A percentile compares a stretch with the other conserved stretches of the same genome.
Conservation (phyloP, 1,284 basidiomycete species). For the Trichosporon coremiiforme region DNA sequence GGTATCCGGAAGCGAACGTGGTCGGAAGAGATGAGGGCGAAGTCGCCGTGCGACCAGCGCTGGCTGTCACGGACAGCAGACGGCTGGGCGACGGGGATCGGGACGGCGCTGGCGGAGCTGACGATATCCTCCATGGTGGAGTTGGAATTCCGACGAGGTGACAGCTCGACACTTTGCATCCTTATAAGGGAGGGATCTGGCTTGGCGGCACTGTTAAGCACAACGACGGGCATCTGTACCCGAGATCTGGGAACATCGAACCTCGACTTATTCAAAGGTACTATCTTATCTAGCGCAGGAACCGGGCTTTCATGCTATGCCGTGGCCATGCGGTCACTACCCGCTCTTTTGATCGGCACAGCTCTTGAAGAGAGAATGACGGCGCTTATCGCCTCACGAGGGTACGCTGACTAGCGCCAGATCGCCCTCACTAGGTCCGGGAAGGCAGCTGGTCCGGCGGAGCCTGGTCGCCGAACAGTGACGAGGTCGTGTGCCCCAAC, state of each 20-base stretch:
- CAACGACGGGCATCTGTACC: background rate
- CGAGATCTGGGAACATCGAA: background rate
- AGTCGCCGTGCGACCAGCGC: background rate
- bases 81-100: background rate
- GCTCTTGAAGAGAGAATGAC: background rate
- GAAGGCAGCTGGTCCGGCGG: background rate
- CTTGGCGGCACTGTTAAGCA: no score
- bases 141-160: background rate
- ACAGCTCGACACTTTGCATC: background rate
- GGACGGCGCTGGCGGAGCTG: background rate
- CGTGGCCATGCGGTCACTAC: background rate
- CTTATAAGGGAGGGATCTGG: background rate
- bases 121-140: background rate
- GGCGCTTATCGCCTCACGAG: background rate
- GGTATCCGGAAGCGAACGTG: background rate
- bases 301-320: background rate
- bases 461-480: background rate
- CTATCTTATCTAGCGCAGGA: constrained; percentile 2
- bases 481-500: background rate
- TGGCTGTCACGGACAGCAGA: background rate
- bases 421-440: background rate
- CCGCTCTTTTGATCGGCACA: background rate
- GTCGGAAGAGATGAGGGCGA: background rate
- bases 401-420: background rate
- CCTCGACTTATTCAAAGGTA: background rate